Evolutionary conservation across 1,284 basidiomycete genomes (phyloP), one percentile per base, ranked within the genome.

Genomic region (Gymnopus androsaceus): DNA sequence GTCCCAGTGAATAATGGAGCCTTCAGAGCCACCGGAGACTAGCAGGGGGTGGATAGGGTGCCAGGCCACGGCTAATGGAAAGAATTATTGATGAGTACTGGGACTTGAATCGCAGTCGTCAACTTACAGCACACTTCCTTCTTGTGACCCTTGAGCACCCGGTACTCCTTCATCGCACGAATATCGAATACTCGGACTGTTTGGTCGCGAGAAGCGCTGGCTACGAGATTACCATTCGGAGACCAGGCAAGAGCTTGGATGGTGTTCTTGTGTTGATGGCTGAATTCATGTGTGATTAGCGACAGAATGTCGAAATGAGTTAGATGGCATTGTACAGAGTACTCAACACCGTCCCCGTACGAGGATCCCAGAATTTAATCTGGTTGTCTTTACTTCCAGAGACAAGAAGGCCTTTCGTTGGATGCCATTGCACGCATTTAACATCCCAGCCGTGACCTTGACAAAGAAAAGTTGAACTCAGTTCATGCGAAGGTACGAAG

Each of bases 311-410:
- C 15, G 23, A 7, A 21, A n/a, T 48, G 42, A 51, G 21, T 19
- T 28, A 12, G 58, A 48, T n/a, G 36, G 25, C 12, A 28, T 75
- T 87, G 62, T 67, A 94, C 89, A 96, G 72, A 0, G 94, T 95
- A 4, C 91, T 91, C 9, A 98, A 80, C 34, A 88, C 86, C 4
- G 91, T 93, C 34, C 89, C 91, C 8, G 90, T 92, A 41, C 95
- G 81, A 6, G 96, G 97, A 73, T 99, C 96, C 96, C 96, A 99
- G 72, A 99, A 98, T 68, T 98, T 99, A 72, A 99, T 94, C 63
- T 95, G 84, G 72, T 98, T 98, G 72, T 99, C 97, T 73, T 98
- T 98, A 67, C 91, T 92, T 25, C 97, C 96, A 1, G 92, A 94
- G 2, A 92, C 94, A 17, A 99, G 82, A 5, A 99, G 77, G 3